Evolutionary conservation across 768 basidiomycete genomes (phyloP).

Genomic region (Bullera alba): DNA sequence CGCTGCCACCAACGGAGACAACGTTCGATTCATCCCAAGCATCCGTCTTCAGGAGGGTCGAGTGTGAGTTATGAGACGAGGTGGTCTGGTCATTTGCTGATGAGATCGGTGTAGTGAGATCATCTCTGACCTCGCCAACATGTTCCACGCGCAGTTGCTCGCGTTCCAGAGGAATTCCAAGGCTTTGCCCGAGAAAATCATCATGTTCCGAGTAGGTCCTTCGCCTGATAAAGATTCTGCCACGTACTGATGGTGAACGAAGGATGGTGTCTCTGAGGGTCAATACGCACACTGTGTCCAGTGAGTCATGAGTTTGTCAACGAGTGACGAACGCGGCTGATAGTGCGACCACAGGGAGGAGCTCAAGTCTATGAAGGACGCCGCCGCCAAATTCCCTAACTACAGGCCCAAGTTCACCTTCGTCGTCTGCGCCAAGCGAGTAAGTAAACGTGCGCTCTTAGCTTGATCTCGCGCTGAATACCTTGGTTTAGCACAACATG

Average conservation of each 20-base stretch:
- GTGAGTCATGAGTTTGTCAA: slow-evolving; percentile 12
- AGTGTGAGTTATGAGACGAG: slow-evolving; percentile 14
- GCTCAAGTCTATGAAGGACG: slow-evolving; percentile 28
- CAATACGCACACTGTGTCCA: slow-evolving; percentile 42
- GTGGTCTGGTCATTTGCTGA: background rate
- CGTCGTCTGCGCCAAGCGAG: slow-evolving; percentile 42
- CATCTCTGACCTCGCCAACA: slow-evolving; percentile 37
- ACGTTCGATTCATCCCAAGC: slow-evolving; percentile 21
- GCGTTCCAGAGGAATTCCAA: slow-evolving; percentile 36
- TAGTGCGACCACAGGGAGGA: slow-evolving; percentile 16
- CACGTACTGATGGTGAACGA: background rate
- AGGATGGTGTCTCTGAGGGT: slow-evolving; percentile 43
- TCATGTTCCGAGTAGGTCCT: slow-evolving; percentile 36
- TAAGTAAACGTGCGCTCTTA: slow-evolving; percentile 1
- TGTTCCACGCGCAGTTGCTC: slow-evolving; percentile 32
- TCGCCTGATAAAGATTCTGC: background rate
- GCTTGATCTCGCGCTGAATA: background rate
- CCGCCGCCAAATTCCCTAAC: slow-evolving; percentile 19
- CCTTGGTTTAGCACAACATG: slow-evolving; percentile 35
- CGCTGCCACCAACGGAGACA: slow-evolving; percentile 26
- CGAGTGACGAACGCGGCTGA: background rate
- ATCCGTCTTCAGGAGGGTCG: slow-evolving; percentile 44
- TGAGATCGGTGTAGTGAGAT: slow-evolving; percentile 31
- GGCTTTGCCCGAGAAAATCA: slow-evolving; percentile 31
- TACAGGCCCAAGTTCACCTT: slow-evolving; percentile 44